A percentile compares a stretch with the other conserved stretches of the same genome.
phyloP scores from a whole-genome alignment of 1,284 basidiomycete species.

The Leucoagaricus sp. region DNA sequence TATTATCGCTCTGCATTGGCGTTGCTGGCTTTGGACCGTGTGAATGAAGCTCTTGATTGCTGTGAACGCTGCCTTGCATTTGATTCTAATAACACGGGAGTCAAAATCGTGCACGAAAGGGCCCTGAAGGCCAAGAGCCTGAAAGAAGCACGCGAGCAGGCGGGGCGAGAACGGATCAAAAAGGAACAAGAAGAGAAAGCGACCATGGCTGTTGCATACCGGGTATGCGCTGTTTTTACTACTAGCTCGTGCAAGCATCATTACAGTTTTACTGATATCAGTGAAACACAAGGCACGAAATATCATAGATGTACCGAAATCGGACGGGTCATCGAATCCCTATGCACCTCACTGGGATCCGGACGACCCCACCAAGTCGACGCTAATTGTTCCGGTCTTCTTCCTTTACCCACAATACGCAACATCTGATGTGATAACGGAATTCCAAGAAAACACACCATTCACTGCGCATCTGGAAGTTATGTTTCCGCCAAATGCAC shows the following conservation, averaged over 20 bases:
- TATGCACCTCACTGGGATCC: slow-evolving; percentile 65
- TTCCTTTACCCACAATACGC: slow-evolving; percentile 92
- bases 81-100: slow-evolving; percentile 55
- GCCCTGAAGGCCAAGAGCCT: slow-evolving; percentile 45
- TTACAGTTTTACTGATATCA: not conserved
- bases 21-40: slow-evolving; percentile 68
- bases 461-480: slow-evolving; percentile 77
- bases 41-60: slow-evolving; percentile 81
- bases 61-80: slow-evolving; percentile 66
- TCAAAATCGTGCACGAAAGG: slow-evolving; percentile 49
- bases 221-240: slow-evolving; percentile 44
- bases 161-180: slow-evolving; percentile 47
- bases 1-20: slow-evolving; percentile 83
- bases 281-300: slow-evolving; percentile 57
- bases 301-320: slow-evolving; percentile 59
- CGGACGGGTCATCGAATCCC: slow-evolving; percentile 54
- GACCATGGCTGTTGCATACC: slow-evolving; percentile 56
- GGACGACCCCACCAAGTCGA: slow-evolving; percentile 51
- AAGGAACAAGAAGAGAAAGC: slow-evolving; percentile 49
- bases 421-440: slow-evolving; percentile 85
- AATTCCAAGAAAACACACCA: slow-evolving; percentile 85
- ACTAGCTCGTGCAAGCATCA: not conserved
- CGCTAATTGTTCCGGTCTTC: slow-evolving; percentile 85
- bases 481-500: slow-evolving; percentile 78
- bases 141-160: slow-evolving; percentile 52